Conservation (phyloP, 768 basidiomycete species). For the Lactarius hengduanensis region DNA sequence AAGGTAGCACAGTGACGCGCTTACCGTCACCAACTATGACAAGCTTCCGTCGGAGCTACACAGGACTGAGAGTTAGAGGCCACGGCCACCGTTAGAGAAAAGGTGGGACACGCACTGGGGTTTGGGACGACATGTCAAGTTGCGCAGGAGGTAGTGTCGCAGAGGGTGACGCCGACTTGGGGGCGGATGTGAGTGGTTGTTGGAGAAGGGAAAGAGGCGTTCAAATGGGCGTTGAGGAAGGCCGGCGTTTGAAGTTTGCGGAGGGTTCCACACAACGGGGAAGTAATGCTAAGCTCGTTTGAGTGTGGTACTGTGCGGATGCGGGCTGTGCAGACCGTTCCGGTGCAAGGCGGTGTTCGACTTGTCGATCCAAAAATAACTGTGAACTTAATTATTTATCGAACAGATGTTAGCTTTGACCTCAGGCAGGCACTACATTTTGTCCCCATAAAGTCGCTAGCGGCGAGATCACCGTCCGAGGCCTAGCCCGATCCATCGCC, state of each 20-base stretch:
- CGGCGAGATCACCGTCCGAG: neutral
- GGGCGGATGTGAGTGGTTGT: neutral
- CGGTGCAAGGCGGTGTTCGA: conserved; percentile 17
- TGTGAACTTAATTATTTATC: neutral
- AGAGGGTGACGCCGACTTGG: conserved; percentile 1
- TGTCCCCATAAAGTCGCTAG: neutral
- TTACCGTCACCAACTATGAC: conserved; percentile 96
- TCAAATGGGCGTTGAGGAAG: conserved; percentile 4
- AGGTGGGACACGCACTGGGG: conserved; percentile 22
- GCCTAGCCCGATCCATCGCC: neutral
- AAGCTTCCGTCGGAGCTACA: conserved; percentile 87
- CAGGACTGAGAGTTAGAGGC: conserved; percentile 6
- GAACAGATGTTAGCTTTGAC: no score
- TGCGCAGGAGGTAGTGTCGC: neutral
- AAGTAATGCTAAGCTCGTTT: neutral
- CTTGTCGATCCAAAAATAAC: conserved; percentile 18
- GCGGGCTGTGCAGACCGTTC: conserved; percentile 16
- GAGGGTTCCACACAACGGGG: neutral
- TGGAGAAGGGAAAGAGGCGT: conserved; percentile 6
- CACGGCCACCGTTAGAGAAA: conserved; percentile 10
- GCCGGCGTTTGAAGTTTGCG: conserved; percentile 14
- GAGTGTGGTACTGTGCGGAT: conserved; percentile 13
- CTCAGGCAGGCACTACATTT: no score
- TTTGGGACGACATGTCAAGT: conserved; percentile 27
- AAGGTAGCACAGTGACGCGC: conserved; percentile 30